phyloP scores from a whole-genome alignment of 768 basidiomycete genomes.

The Harrya chromipes region DNA sequence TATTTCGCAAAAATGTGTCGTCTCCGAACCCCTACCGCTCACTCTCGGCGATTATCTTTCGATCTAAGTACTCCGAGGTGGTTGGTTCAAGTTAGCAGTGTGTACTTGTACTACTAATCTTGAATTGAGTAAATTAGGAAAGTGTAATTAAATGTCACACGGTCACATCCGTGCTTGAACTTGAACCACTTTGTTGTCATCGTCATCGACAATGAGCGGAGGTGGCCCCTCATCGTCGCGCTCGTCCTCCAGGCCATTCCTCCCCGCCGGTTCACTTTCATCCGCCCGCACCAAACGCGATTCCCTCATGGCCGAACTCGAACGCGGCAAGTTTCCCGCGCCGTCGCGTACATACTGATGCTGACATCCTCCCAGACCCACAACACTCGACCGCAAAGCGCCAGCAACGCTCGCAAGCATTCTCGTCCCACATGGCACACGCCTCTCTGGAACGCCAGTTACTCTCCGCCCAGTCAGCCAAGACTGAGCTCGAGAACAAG shows the following conservation, averaged over 20 bases:
- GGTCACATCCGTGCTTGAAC: no score
- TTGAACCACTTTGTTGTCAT: no score
- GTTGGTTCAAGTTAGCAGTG: no score
- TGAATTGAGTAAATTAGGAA: no score
- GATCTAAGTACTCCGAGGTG: no score
- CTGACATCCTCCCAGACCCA: constrained; percentile 44
- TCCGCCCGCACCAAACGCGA: constrained; percentile 48
- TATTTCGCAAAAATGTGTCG: no score
- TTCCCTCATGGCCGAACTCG: constrained; percentile 64
- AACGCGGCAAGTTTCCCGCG: constrained; percentile 45
- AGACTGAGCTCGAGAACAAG: constrained; percentile 64
- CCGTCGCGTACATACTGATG: not conserved
- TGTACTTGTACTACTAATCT: no score
- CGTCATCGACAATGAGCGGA: constrained; percentile 7
- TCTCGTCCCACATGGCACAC: constrained; percentile 59
- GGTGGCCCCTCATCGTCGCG: constrained; percentile 15
- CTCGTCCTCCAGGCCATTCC: constrained; percentile 6
- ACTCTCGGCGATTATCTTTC: no score
- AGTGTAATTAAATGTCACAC: no score
- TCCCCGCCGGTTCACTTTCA: constrained; percentile 8
- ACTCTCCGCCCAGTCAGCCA: constrained; percentile 54
- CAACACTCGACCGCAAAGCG: constrained; percentile 65
- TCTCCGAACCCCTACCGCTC: no score
- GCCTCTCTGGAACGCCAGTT: constrained; percentile 69
- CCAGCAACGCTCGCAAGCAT: constrained; percentile 59